Evolutionary conservation across 2,329 filamentous ascomycete species (phyloP), one percentile per base, ranked within the genome.

Genomic region (Talaromyces sp.): DNA sequence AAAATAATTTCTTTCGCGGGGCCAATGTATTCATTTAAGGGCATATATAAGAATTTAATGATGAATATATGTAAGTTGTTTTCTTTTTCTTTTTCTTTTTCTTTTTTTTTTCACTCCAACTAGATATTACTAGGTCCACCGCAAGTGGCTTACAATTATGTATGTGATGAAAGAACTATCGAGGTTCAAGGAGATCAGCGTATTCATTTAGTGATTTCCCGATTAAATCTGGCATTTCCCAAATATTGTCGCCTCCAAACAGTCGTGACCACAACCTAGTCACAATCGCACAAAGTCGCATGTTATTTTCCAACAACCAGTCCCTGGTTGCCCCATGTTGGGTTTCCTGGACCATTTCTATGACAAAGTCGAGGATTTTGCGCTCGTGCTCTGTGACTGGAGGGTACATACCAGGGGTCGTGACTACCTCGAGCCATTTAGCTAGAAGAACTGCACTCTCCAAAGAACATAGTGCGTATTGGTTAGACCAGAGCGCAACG

Each of bases 401-500:
- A 0, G 72, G 71, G 3, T 65, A 59, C 0, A 69, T 70, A 41
- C 68, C 58, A 0, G 61, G 49, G 0, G 69, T 67, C 0, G 71
- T 74, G 4, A 69, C 70, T 3, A 66, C 69, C 24, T 74, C 71
- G 0, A 74, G 68, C 72, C 72, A 74, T 52, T 84, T 84, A 14
- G 80, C 81, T 0, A 85, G 69, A 2, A 85, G 69, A 0, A 85
- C 77, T 0, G 81, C 81, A 21, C 82, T 84, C 64, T 85, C 83
- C 0, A 85, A 72, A 0, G 80, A 80, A 4, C 80, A 82, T 0
- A 85, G 72, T 0, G 81, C 81, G 57, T 85, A 82, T n/a, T 83
- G 75, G 2, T 83, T 81, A 4, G 81, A 83, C 82, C 82, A 85
- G 54, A 84, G 81, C 51, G 83, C 82, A 0, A 82, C 81, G 56